Base-by-base conservation (phyloP, 1,139 yeast genomes). In the Lodderomyces metapsilosis region DNA sequence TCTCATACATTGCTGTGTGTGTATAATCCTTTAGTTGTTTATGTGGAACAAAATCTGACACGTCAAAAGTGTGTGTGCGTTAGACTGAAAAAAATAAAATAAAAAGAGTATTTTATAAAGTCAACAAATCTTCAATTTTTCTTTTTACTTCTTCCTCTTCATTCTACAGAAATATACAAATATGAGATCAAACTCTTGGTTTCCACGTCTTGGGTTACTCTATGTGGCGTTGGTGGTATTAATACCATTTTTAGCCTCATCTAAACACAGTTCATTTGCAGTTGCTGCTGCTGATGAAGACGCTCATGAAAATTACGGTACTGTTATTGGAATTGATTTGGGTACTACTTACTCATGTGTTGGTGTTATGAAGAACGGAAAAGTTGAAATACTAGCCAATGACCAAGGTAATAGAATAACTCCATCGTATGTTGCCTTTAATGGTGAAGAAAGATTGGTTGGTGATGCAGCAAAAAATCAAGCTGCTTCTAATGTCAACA, bases 391-490 rank as follows among this genome's bases (percentile, higher is more conserved):
- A 55, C 72, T 88, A 58, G 96, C 96, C 54, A 88, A 88, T 63
- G 96, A 88, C 65, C 96, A 88, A 74, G 96, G 96, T 72, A 87
- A 87, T 72, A 84, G 96, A 74, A 88, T 88, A 57, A 88, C 96
- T 38, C 96, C 96, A 31, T 86, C 95, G 1, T 88, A 83, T 61
- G 96, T 87, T 47, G 91, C 95, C 13, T 87, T 87, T 65, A 84
- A 88, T 37, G 84, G 79, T 38, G 88, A 84, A 37, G 96, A 87
- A 71, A 82, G 95, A 67, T 78, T 88, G 52, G 91, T 88, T 51
- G 96, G 96, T 62, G 96, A 88, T 61, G 92, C 96, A 33, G 96
- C 96, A 39, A 88, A 88, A 76, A 88, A 88, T 71, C 96, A 88
- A 71, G 94, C 92, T 43, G 82, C 95, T 24, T 74, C 87, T 37